A percentile compares a stretch with the other conserved stretches of the same genome.
Evolutionary conservation across 2,329 filamentous ascomycete species (phyloP).

Genomic region (Ophiocordyceps robertsii): DNA sequence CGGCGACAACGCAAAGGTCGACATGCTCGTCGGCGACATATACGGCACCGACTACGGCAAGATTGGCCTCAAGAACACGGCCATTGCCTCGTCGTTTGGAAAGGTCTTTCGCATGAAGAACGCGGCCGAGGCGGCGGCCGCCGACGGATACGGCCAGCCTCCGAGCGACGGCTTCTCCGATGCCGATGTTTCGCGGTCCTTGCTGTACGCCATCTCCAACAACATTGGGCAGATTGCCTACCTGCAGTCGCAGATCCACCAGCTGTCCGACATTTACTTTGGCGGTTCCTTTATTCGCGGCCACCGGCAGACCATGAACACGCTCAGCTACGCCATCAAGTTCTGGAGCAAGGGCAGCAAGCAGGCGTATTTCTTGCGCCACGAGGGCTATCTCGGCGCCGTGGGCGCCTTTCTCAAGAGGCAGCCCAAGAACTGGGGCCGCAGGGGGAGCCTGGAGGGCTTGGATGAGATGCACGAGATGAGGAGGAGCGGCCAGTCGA

Average conservation of each 20-base stretch:
- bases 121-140: conserved; percentile 66
- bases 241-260: conserved; percentile 91
- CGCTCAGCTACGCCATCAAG: conserved; percentile 87
- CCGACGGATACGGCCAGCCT: conserved; percentile 55
- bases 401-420: conserved; percentile 90
- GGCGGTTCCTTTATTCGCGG: conserved; percentile 94
- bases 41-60: conserved; percentile 94
- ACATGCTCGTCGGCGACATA: conserved; percentile 96
- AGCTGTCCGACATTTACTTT: conserved; percentile 88
- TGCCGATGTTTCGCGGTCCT: conserved; percentile 78
- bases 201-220: conserved; percentile 92
- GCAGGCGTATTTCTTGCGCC: conserved; percentile 88
- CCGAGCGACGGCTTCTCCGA: conserved; percentile 46
- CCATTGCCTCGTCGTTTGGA: conserved; percentile 91
- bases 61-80: conserved; percentile 88
- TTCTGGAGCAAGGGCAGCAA: conserved; percentile 94
- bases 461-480: conserved; percentile 18
- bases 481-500: conserved; percentile 9
- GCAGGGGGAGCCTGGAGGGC: conserved; percentile 62
- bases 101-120: conserved; percentile 93
- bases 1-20: conserved; percentile 85
- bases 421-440: conserved; percentile 83
- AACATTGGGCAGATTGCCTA: conserved; percentile 98
- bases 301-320: conserved; percentile 96
- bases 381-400: conserved; percentile 89